phyloP scores from a whole-genome alignment of 2,329 filamentous ascomycete species.

The Cryphonectria nitschkei region DNA sequence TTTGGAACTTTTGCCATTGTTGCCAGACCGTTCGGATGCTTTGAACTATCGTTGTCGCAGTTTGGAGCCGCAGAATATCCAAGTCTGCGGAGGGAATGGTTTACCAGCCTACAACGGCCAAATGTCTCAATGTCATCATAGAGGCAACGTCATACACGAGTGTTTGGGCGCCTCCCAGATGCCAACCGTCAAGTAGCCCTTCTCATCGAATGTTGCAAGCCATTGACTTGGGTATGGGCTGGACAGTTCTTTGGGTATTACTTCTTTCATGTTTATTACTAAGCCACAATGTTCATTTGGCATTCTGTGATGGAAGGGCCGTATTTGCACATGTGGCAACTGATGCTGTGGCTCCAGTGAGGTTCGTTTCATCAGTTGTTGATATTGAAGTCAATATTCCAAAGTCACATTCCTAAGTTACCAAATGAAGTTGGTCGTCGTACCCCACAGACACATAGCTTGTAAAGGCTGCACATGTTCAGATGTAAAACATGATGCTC shows the following conservation, averaged over 20 bases:
- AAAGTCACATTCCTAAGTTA: too few relatives aligned
- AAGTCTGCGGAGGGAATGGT: not conserved
- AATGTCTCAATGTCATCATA: not conserved
- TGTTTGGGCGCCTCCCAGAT: not conserved
- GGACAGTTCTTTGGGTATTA: not conserved
- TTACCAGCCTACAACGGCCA: not conserved
- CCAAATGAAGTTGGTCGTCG: too few relatives aligned
- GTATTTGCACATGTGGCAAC: too few relatives aligned
- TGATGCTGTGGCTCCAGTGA: not conserved
- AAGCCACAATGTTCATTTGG: not conserved
- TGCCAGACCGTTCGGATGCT: not conserved
- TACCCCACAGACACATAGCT: too few relatives aligned
- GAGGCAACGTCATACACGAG: not conserved
- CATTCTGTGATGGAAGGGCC: not conserved
- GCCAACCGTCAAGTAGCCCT: not conserved
- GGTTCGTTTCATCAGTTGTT: not conserved
- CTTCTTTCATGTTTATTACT: not conserved
- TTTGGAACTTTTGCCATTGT: not conserved
- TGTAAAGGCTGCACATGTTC: not conserved
- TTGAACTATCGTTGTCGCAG: not conserved
- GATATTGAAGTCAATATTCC: too few relatives aligned
- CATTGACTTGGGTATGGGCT: not conserved
- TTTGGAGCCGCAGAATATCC: not conserved
- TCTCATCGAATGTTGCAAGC: not conserved
- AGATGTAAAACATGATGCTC: not conserved